phyloP scores from a whole-genome alignment of 2,329 filamentous ascomycete species.

The Mycosphaerella arachidis region DNA sequence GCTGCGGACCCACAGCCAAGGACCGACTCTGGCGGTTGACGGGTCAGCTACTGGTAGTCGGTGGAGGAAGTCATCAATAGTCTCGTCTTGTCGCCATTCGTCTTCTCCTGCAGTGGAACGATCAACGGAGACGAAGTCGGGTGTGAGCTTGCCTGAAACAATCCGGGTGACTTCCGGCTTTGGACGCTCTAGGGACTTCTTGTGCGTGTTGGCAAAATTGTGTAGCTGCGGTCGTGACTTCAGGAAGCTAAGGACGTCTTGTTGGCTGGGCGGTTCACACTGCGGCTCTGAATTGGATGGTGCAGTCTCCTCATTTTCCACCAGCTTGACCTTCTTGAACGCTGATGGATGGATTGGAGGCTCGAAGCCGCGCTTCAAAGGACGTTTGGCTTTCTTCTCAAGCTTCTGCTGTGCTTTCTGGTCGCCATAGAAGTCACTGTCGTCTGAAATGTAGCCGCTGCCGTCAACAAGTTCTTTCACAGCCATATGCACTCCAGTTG shows the following conservation, averaged over 20 bases:
- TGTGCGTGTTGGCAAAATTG: conserved; percentile 5
- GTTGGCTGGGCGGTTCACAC: not conserved
- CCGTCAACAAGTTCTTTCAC: conserved; percentile 5
- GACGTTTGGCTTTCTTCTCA: conserved; percentile 3
- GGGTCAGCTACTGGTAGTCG: conserved; percentile 66
- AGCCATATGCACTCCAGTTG: not conserved
- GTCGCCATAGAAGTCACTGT: conserved; percentile 42
- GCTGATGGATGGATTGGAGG: not conserved
- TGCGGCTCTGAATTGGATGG: not conserved
- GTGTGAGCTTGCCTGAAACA: conserved; percentile 1
- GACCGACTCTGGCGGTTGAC: conserved; percentile 40
- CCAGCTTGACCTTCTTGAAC: conserved; percentile 5
- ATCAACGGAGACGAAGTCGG: conserved; percentile 48
- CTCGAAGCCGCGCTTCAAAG: conserved; percentile 8
- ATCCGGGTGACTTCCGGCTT: not conserved
- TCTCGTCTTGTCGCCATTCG: conserved; percentile 58
- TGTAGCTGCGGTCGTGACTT: conserved; percentile 20
- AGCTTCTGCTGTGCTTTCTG: conserved; percentile 3
- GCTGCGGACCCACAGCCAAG: conserved; percentile 72
- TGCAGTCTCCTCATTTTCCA: not conserved
- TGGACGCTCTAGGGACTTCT: not conserved
- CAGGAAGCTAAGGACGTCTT: conserved; percentile 16
- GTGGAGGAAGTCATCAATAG: conserved; percentile 59
- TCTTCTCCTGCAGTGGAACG: conserved; percentile 50
- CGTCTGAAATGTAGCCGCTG: conserved; percentile 33